Base-by-base conservation (phyloP, 257 asterid genomes). In the Solanum virginianum region DNA sequence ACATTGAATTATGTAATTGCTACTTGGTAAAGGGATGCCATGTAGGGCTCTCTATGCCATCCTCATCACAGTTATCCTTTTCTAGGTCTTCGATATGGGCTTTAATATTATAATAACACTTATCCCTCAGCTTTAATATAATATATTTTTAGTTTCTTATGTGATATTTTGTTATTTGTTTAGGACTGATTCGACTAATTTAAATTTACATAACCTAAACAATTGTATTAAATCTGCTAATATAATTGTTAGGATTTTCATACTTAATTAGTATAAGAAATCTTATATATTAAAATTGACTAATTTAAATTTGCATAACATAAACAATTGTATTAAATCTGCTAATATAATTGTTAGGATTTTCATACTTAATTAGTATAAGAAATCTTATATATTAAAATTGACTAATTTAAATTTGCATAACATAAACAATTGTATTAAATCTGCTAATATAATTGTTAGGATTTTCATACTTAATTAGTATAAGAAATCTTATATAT, bases 81-180 rank as follows among this genome's bases (percentile, higher is more conserved):
- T 51, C 16, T 51, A 51, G 22, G 47, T 77, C 24, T 54, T 51
- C 47, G 47, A 36, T 1, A 51, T 51, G 82, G 82, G 26, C 47
- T 51, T 36, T 24, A 75, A 75, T 24, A 68, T 32, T 65, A 65
- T 29, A 65, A 10, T 8, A 8, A 45, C 11, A 45, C 2, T 45
- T 43, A 43, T 43, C 47, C 9, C 1, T 43, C 47, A 43, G 1
- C 47, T 43, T 43, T 36, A 36, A 36, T 36, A 36, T 43, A 53
- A 53, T 5, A 63, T 6, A 63, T 63, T 63, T 63, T 26, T 6
- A 13, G 2, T 63, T 63, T 39, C 41, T 1, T 1, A 9, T 2
- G 0, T 6, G 6, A 2, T 70, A 2, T 70, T 70, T 69, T 0
- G 9, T 18, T 60, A 10, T 5, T 0, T 0, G 3, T 18, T 9